Base-by-base conservation (phyloP, 108 stramenopile genomes). In the Aureococcus anophagefferens region DNA sequence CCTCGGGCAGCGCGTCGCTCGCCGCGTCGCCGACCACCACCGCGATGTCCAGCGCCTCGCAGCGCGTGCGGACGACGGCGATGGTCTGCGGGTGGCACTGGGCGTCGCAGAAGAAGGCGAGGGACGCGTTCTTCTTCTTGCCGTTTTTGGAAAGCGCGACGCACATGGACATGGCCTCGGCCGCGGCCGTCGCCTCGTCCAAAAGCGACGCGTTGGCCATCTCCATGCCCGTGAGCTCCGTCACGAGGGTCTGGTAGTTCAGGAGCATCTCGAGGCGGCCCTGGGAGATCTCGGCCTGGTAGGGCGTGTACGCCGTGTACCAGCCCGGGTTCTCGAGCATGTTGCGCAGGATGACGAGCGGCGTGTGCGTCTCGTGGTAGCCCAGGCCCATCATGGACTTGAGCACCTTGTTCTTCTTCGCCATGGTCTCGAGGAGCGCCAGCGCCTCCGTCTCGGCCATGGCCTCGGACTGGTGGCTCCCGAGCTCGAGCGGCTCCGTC, bases 251-350 rank as follows among this genome's bases (percentile, higher is more conserved):
- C 80, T 99, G 98, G 78, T 97, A 99, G 78, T 99, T 99, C 33
- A 99, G 87, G 44, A 99, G 84, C 87, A 95, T 95, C 86, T 98
- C 93, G 18, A 99, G 82, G 35, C 98, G 92, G 29, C 98, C 98
- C 86, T 99, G 98, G 0, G 94, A 90, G 73, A 99, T 99, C 80
- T 99, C 98, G 0, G 98, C 96, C 81, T 99, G 98, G 80, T 99
- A 99, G 30, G 98, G 98, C 21, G 96, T 99, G 85, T 97, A 97
- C 34, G 95, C 89, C 11, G 97, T 98, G 85, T 98, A 94, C 98
- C 98, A 99, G 0, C 96, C 98, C 0, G 98, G 96, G 83, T 99
- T 99, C 83, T 99, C 98, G 63, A 98, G 82, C 81, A 99, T 88
- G 85, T 99, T 99, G 34, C 98, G 87, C 30, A 96, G 80, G 76